Evolutionary conservation across 2,329 filamentous ascomycete species (phyloP), one percentile per base, ranked within the genome.

Genomic region (Aureobasidium sp.): DNA sequence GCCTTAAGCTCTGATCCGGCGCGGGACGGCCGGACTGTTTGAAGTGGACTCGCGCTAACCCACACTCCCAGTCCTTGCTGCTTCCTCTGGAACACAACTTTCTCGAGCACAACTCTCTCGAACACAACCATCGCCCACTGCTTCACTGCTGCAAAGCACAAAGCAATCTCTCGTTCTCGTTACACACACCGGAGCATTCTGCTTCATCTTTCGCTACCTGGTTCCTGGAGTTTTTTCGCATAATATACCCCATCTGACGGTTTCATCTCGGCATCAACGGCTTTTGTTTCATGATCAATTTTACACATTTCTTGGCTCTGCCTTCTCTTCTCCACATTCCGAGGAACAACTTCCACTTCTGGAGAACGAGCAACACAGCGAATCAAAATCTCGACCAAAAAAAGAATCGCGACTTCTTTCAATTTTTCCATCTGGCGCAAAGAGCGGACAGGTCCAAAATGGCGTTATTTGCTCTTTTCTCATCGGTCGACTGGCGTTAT

Each of bases 231-330:
- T 60, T 58, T 42, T 58, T 60, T 50, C 57, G 57, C 45, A 60
- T 60, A 49, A 40, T 60, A 60, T 60, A 60, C 57, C 57, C 57
- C 44, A 49, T 35, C 44, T 50, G 44, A 60, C 57, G 57, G 57
- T 60, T 60, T 60, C 57, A 60, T 60, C 57, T 60, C 57, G 57
- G 44, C 44, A 35, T 60, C 57, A 60, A 60, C 57, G 57, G 57
- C 45, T 60, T 50, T 60, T 60, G 57, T 60, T 60, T 60, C 57
- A 60, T 50, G 42, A 49, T 59, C 53, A 57, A 57, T 47, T 19
- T 59, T 37, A 35, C 40, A 47, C 57, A 29, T 50, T 50, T 50
- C 57, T 50, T 50, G 57, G 44, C 57, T 9, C 12, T 49, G n/a
- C 35, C 35, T 17, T 31, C 14, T 48, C 31, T 48, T 48, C 54